Evolutionary conservation across 2,329 filamentous ascomycete genomes (phyloP).

Genomic region (Ilyonectria sp.): DNA sequence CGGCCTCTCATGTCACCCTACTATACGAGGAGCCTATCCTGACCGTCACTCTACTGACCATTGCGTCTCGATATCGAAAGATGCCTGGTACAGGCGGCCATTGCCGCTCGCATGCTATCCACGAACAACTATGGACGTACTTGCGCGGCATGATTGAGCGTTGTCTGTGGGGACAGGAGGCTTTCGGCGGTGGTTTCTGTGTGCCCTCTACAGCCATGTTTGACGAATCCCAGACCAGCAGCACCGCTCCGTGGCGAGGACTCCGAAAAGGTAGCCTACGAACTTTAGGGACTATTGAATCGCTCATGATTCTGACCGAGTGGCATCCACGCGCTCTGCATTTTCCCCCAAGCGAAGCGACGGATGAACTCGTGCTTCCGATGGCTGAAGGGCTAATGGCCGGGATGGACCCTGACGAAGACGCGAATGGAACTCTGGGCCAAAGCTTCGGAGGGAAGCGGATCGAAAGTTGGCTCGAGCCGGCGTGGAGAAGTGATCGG

Average conservation of each 20-base stretch:
- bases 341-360: slow-evolving; percentile 87
- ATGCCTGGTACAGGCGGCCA: slow-evolving; percentile 85
- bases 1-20: slow-evolving; percentile 83
- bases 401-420: slow-evolving; percentile 56
- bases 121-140: slow-evolving; percentile 96
- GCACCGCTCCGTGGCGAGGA: slow-evolving; percentile 79
- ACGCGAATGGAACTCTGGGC: slow-evolving; percentile 51
- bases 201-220: slow-evolving; percentile 73
- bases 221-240: slow-evolving; percentile 74
- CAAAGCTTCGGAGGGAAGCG: slow-evolving; percentile 83
- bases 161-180: slow-evolving; percentile 95
- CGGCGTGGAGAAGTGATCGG: slow-evolving; percentile 92
- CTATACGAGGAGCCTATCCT: slow-evolving; percentile 94
- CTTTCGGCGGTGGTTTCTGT: slow-evolving; percentile 91
- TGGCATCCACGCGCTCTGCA: slow-evolving; percentile 97
- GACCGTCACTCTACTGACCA: slow-evolving; percentile 90
- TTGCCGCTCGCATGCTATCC: slow-evolving; percentile 90
- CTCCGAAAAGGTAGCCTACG: slow-evolving; percentile 84
- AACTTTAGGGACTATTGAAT: slow-evolving; percentile 94
- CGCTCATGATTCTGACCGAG: slow-evolving; percentile 92
- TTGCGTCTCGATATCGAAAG: slow-evolving; percentile 88
- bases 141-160: slow-evolving; percentile 95
- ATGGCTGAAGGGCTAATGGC: slow-evolving; percentile 65
- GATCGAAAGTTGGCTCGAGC: slow-evolving; percentile 96
- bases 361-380: slow-evolving; percentile 78